phyloP scores from a whole-genome alignment of 1,284 basidiomycete genomes.

The Schizophyllum amplum region DNA sequence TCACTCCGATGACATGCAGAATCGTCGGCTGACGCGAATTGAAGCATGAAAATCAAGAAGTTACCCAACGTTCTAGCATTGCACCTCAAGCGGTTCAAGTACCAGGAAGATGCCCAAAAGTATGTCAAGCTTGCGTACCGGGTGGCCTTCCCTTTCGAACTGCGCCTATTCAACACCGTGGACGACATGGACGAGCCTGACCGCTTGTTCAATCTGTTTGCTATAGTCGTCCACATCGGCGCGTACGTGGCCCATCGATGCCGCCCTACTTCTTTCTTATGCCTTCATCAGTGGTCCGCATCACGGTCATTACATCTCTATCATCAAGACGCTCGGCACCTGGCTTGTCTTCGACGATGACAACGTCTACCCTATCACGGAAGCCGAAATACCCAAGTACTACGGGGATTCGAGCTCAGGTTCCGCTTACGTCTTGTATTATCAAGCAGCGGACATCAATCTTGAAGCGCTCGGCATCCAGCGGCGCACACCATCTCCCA shows the following conservation, averaged over 20 bases:
- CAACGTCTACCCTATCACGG: slow-evolving; percentile 80
- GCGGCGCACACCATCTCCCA: slow-evolving; percentile 14
- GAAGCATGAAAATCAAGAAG: slow-evolving; percentile 95
- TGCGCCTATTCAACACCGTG: slow-evolving; percentile 94
- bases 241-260: slow-evolving; percentile 49
- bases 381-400: slow-evolving; percentile 86
- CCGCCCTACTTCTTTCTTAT: slow-evolving; percentile 6
- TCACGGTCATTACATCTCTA: slow-evolving; percentile 96
- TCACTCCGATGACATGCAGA: slow-evolving; percentile 10
- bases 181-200: slow-evolving; percentile 89
- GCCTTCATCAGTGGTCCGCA: slow-evolving; percentile 88
- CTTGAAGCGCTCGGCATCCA: slow-evolving; percentile 59
- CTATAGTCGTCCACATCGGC: slow-evolving; percentile 96
- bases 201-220: slow-evolving; percentile 88
- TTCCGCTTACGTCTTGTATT: slow-evolving; percentile 95
- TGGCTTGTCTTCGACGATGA: slow-evolving; percentile 98
- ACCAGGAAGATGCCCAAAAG: slow-evolving; percentile 81
- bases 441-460: slow-evolving; percentile 88
- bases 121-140: slow-evolving; percentile 95
- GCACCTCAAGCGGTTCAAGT: slow-evolving; percentile 97
- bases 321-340: slow-evolving; percentile 77
- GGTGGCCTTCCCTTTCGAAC: slow-evolving; percentile 91
- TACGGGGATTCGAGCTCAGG: slow-evolving; percentile 90
- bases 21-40: slow-evolving; percentile 12
- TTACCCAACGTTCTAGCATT: slow-evolving; percentile 91